phyloP scores from a whole-genome alignment of 306 rosid species.

The Pueraria montana region DNA sequence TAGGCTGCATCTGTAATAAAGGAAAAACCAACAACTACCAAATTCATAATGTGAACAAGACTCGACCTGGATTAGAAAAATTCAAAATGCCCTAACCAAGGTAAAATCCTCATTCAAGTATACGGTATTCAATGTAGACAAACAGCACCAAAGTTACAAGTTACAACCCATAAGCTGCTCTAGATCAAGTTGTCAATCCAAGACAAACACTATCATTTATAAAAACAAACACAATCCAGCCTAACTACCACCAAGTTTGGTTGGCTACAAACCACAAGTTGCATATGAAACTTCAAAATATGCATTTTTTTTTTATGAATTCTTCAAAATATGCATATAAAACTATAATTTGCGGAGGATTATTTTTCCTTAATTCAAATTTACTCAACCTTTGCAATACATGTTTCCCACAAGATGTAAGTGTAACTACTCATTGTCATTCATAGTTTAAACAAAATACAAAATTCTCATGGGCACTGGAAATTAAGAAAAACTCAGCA shows the following conservation, averaged over 20 bases:
- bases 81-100: background rate
- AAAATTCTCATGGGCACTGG: too few species aligned
- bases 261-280: background rate
- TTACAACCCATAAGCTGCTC: background rate
- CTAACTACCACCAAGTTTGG: background rate
- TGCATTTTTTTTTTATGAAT: too few species aligned
- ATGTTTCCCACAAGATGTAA: too few species aligned
- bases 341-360: background rate
- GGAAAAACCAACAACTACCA: too few species aligned
- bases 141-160: background rate
- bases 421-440: too few species aligned
- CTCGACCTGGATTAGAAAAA: background rate
- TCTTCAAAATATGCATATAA: too few species aligned
- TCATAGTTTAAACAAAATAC: too few species aligned
- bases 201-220: slow-evolving; percentile 5
- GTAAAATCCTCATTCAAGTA: background rate
- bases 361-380: background rate
- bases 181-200: background rate
- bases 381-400: background rate
- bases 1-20: too few species aligned
- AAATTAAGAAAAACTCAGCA: too few species aligned
- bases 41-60: background rate
- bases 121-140: background rate
- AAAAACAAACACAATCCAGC: background rate
- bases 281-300: too few species aligned